Base-by-base conservation (phyloP, 805 yeast genomes). In the Cyberlindnera amylophila region DNA sequence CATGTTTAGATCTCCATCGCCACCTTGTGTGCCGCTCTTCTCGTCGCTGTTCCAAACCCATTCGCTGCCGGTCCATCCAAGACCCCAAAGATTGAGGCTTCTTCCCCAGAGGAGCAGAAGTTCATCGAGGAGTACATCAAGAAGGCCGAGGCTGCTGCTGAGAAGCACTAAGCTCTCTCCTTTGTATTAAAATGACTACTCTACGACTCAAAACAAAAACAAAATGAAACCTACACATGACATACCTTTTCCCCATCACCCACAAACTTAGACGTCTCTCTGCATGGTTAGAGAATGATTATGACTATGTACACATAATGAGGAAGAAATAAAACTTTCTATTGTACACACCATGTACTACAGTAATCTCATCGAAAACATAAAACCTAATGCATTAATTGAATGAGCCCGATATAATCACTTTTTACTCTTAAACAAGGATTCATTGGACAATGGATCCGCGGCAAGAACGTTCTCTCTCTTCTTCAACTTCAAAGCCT, bases 71-170 rank as follows among this genome's bases (percentile, higher is more conserved):
- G 51, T 17, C 46, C 49, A 42, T 67, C 79, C 19, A 71, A 76
- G 51, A 72, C 79, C 52, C 76, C 82, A 57, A 71, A 74, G 49
- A 75, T 88, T 64, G 77, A 79, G 51, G 95, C 96, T 51, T 66
- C 79, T 43, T 77, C 89, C 38, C 80, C 88, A 54, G 97, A 88
- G 60, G 97, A 90, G 72, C 95, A 86, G 66, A 81, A 83, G 65
- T 90, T 85, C 71, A 82, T 90, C 38, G 47, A 51, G 63, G 85
- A 81, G 58, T 89, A 78, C 74, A 71, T 80, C 67, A 66, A 71
- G 63, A 67, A 73, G 61, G 68, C 66, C 50, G 73, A 70, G 52
- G 62, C 54, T 24, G 58, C 53, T 34, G 41, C 21, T 23, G 48
- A 51, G 41, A 54, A 61, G 50, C 64, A 61, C 49, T 59, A 54